Conservation (phyloP, 1,139 yeast species). For the Lodderomyces orthopsilosis region DNA sequence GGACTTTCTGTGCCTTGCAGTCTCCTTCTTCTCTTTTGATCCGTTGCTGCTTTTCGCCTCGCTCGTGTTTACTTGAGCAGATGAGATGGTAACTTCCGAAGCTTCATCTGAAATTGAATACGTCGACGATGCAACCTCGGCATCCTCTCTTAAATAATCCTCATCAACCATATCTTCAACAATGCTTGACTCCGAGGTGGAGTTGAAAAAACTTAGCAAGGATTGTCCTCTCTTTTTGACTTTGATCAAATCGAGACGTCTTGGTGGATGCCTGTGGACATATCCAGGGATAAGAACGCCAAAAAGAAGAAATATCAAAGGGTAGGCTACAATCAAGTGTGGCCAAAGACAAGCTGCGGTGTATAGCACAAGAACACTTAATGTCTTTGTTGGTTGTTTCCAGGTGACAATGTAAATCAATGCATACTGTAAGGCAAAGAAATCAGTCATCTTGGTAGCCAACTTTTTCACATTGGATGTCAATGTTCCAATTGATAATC, state of each 20-base stretch:
- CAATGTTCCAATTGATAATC: constrained; percentile 49
- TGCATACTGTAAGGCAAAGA: constrained; percentile 57
- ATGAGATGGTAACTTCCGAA: constrained; percentile 9
- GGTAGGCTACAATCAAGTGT: constrained; percentile 61
- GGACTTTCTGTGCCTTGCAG: constrained; percentile 26
- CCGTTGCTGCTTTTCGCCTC: constrained; percentile 5
- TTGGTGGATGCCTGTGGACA: constrained; percentile 64
- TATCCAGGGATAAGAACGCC: constrained; percentile 73
- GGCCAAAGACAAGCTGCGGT: constrained; percentile 70
- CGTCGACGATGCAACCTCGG: constrained; percentile 11
- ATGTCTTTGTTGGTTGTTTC: constrained; percentile 60
- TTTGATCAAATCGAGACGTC: constrained; percentile 39
- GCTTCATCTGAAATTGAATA: constrained; percentile 12
- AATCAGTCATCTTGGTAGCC: constrained; percentile 50
- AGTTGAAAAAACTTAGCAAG: constrained; percentile 47
- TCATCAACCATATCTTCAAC: constrained; percentile 35
- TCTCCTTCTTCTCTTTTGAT: constrained; percentile 17
- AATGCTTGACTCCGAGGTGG: constrained; percentile 40
- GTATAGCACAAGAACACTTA: constrained; percentile 49
- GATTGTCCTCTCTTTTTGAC: constrained; percentile 57
- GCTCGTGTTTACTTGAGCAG: constrained; percentile 5
- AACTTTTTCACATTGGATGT: constrained; percentile 50
- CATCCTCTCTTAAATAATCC: constrained; percentile 14
- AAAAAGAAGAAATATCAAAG: constrained; percentile 54
- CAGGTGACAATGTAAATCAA: constrained; percentile 56